Conservation (phyloP, 2,329 filamentous ascomycete genomes). For the Xylariaceae sp. region DNA sequence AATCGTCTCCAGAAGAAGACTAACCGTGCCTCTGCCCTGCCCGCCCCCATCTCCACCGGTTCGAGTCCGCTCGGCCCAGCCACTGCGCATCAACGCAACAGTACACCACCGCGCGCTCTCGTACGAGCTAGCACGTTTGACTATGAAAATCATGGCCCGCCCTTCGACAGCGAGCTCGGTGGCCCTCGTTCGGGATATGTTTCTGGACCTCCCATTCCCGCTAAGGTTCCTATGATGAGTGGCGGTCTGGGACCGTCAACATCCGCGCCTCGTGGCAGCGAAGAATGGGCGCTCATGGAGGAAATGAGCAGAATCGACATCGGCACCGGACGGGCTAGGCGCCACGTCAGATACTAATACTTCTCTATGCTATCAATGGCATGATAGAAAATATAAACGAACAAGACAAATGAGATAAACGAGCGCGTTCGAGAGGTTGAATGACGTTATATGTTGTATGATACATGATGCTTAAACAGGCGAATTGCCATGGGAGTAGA, state of each 20-base stretch:
- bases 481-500: background rate
- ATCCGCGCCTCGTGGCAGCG: constrained; percentile 43
- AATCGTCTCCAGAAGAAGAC: constrained; percentile 71
- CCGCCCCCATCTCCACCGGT: constrained; percentile 46
- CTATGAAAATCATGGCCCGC: constrained; percentile 58
- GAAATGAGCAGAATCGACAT: constrained; percentile 74
- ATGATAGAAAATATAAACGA: background rate
- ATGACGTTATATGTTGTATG: constrained; percentile 23
- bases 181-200: constrained; percentile 40
- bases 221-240: constrained; percentile 68
- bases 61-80: constrained; percentile 60
- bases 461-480: constrained; percentile 27
- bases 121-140: constrained; percentile 59
- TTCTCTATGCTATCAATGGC: background rate
- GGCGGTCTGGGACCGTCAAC: constrained; percentile 40
- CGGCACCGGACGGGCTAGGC: constrained; percentile 63
- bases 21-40: constrained; percentile 52
- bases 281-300: constrained; percentile 67
- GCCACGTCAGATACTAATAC: constrained; percentile 46
- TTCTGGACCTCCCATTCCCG: constrained; percentile 66
- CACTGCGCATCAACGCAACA: constrained; percentile 57
- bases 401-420: constrained; percentile 11
- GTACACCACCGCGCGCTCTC: constrained; percentile 51
- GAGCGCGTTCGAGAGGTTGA: constrained; percentile 1
- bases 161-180: constrained; percentile 42